Evolutionary conservation across 2,329 filamentous ascomycete species (phyloP), one percentile per base, ranked within the genome.

Genomic region (Aspergillus sp.): DNA sequence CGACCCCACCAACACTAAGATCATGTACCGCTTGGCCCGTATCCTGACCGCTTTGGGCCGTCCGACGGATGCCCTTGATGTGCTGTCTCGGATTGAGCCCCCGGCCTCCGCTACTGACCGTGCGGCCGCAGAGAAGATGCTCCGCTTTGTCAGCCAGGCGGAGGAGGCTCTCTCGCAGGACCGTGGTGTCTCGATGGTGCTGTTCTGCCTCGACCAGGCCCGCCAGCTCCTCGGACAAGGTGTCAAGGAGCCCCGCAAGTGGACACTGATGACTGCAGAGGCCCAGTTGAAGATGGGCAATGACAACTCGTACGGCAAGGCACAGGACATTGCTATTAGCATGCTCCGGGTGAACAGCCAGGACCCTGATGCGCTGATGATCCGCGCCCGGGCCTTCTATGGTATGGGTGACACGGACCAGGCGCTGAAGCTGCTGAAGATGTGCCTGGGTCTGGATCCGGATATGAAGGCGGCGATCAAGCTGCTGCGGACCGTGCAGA

Each of bases 401-500:
- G 89, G 88, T 3, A 91, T 95, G 74, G 95, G 95, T 30, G 95
- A 99, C 68, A 96, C 96, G 71, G 91, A 96, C 2, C 96, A 97
- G 82, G 94, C 95, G 1, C 85, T 96, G 47, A 90, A 94, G 73
- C 91, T 96, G 75, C 95, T 98, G 81, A 87, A 92, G 66, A 91
- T 95, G 80, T 95, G 94, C 19, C 81, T 96, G 58, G 90, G 84
- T 74, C 92, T 93, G 75, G 95, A 98, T 69, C 95, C 95, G 8
- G 95, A 99, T 76, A 95, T 90, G 81, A 89, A 87, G 69, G 89
- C 91, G 64, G 94, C 93, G 7, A 86, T 96, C 69, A 96, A 92
- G 80, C 94, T 91, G 80, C 82, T 98, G 62, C 87, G 91, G 63
- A 90, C 90, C 73, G 92, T 97, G 48, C 92, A 96, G 80, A 96